Evolutionary conservation across 139 green algal species (phyloP).

Genomic region (Volvox africanus): DNA sequence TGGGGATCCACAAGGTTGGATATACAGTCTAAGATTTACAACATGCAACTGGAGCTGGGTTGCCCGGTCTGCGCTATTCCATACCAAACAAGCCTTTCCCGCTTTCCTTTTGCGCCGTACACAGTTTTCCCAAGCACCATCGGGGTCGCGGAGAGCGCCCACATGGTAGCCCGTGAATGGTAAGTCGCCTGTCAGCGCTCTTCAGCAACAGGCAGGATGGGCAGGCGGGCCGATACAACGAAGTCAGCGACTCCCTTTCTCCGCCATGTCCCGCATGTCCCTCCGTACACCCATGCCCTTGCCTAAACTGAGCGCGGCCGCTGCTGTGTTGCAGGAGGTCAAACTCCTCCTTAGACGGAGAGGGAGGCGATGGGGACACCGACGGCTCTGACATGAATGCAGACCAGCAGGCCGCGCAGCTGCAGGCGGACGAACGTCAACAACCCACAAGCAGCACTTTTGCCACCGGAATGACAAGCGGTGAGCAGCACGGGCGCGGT

Average conservation of each 20-base stretch:
- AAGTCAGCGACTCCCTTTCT: no score
- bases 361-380: conserved; percentile 9
- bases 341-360: neutral
- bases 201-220: no score
- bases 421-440: neutral
- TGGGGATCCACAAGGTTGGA: neutral
- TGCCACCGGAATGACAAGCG: neutral
- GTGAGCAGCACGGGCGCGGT: neutral
- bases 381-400: conserved; percentile 32
- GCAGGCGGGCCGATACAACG: no score
- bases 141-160: neutral
- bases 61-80: no score
- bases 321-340: conserved; percentile 13
- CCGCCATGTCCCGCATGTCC: no score
- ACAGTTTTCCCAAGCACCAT: neutral
- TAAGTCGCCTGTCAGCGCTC: neutral
- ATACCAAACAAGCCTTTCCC: no score
- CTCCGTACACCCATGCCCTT: no score
- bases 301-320: no score
- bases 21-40: no score
- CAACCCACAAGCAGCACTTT: no score
- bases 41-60: no score
- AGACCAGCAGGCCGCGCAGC: neutral
- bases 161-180: conserved; percentile 3
- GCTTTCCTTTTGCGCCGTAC: no score